Base-by-base conservation (phyloP, 1,284 basidiomycete species). In the Schizophyllum commune region DNA sequence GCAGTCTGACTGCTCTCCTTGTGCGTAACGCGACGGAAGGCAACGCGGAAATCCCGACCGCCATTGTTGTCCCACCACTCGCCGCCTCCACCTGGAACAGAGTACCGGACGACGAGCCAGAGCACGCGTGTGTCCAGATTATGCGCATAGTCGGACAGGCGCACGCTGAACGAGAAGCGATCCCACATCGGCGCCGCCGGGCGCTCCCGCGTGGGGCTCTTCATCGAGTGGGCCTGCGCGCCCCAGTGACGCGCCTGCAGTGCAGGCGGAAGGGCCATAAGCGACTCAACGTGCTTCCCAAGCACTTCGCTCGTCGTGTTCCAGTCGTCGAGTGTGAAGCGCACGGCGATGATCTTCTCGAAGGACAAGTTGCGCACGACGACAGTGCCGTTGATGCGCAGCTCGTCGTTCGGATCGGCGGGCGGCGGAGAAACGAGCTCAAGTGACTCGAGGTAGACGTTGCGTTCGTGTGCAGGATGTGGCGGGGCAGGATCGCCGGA, bases 261-360 rank as follows among this genome's bases (percentile, higher is more conserved):
- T 53, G 20, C 59, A 39, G 32, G 17, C 59, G 8, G 72, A 71
- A 59, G 69, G 64, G 20, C 73, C 65, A 0, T 65, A 60, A 9
- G 61, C 64, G 53, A 66, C 57, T 83, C 83, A 61, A 84, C 77
- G 70, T 88, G 83, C 34, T 80, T 79, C 15, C 85, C 89, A 32
- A 81, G 78, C 19, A 97, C 93, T 73, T 98, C 96, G 58, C 86
- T 91, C 1, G 92, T 92, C 1, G 95, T 98, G 66, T 90, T 85
- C 96, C 96, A 98, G 63, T 91, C 85, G 73, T 98, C 96, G 59
- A 96, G 79, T 1, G 96, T 98, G 73, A 96, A 98, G 13, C 96
- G 82, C 0, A 96, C 83, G 1, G 84, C 87, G 59, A 98, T 89
- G 65, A 83, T 82, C 75, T 98, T 98, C 72, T 93, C 86, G 68